These are phyloP conservation scores for Urtica urens DNA, from an alignment of 306 rosid species.

Conservation along the genomic window DNA sequence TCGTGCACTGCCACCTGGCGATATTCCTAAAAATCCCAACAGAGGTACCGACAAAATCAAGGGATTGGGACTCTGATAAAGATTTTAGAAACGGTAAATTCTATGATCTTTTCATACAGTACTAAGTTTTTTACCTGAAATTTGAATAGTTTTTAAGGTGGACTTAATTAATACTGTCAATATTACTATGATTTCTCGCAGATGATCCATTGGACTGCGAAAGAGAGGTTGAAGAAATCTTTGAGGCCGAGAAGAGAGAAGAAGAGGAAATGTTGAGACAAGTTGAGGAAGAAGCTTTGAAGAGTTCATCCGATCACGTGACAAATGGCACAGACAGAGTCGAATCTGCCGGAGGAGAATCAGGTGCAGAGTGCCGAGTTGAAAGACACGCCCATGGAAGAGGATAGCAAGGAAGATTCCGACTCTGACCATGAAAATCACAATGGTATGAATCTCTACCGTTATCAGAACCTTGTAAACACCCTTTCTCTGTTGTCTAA, in stretches of 20 bases:
- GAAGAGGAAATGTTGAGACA: conserved; percentile 67
- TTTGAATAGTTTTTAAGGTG: no score
- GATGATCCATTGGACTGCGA: conserved; percentile 54
- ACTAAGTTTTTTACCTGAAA: no score
- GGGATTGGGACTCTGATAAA: conserved; percentile 63
- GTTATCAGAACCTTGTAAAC: background rate
- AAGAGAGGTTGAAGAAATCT: conserved; percentile 86
- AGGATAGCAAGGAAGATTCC: conserved; percentile 28
- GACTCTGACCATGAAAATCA: conserved; percentile 38
- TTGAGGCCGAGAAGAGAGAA: conserved; percentile 60
- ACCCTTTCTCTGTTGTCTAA: conserved; percentile 7
- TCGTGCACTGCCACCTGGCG: conserved; percentile 48
- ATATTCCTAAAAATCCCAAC: conserved; percentile 33
- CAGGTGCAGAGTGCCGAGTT: conserved; percentile 30
- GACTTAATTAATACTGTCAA: conserved; percentile 2
- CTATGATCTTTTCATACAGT: no score
- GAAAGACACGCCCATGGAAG: conserved; percentile 30
- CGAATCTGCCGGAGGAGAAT: conserved; percentile 32
- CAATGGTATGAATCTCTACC: conserved; percentile 33
- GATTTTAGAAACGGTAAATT: conserved; percentile 59
- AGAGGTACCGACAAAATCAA: conserved; percentile 41
- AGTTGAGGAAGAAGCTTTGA: conserved; percentile 48
- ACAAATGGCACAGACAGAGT: conserved; percentile 29
- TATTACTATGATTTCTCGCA: conserved; percentile 22
- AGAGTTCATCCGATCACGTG: conserved; percentile 32